A percentile compares a stretch with the other conserved stretches of the same genome.
Evolutionary conservation across 2,329 filamentous ascomycete genomes (phyloP).

Genomic region (Colletotrichum lupini): DNA sequence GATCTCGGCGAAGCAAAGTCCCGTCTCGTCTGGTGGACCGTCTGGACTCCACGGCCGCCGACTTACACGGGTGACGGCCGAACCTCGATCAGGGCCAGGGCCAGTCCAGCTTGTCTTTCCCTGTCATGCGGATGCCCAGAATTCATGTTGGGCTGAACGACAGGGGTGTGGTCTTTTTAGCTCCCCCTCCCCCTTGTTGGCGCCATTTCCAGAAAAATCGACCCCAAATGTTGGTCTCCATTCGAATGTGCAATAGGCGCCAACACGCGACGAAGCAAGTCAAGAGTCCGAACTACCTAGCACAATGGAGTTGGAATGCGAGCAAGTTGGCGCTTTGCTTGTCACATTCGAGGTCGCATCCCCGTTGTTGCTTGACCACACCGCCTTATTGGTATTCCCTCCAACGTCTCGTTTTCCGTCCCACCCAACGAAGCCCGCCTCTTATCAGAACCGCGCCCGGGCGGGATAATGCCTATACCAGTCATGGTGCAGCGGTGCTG

Average conservation of each 20-base stretch:
- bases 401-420: slow-evolving; percentile 15
- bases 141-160: slow-evolving; percentile 36
- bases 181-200: slow-evolving; percentile 9
- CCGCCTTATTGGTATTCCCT: slow-evolving; percentile 14
- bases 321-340: not conserved
- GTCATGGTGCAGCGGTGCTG: slow-evolving; percentile 34
- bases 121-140: slow-evolving; percentile 15
- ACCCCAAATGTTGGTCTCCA: slow-evolving; percentile 26
- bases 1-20: slow-evolving; percentile 10
- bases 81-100: not conserved
- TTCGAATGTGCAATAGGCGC: slow-evolving; percentile 7
- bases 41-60: slow-evolving; percentile 7
- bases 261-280: not conserved
- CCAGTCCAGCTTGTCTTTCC: slow-evolving; percentile 18
- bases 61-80: slow-evolving; percentile 23
- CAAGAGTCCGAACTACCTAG: slow-evolving; percentile 20
- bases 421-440: slow-evolving; percentile 26
- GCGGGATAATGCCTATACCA: slow-evolving; percentile 13
- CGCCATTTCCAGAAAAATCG: slow-evolving; percentile 24
- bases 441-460: slow-evolving; percentile 31
- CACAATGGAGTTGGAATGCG: not conserved
- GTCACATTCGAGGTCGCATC: slow-evolving; percentile 6
- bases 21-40: not conserved
- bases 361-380: not conserved
- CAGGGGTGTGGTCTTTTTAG: slow-evolving; percentile 29